Conservation (phyloP, 2,329 filamentous ascomycete species). For the Colletotrichum coccodes region DNA sequence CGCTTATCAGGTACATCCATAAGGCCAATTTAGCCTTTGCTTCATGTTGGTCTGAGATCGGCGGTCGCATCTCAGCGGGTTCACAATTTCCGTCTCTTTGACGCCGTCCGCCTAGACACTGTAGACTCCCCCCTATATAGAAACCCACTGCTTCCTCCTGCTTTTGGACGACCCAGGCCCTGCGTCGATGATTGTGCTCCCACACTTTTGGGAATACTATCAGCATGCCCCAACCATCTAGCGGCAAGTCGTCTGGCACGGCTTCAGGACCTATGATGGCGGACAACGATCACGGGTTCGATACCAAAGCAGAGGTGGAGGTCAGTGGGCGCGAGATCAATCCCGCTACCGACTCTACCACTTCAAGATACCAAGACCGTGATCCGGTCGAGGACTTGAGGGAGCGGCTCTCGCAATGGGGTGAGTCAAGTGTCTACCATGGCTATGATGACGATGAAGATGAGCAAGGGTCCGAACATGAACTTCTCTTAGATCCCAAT, state of each 20-base stretch:
- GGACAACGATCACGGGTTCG: slow-evolving; percentile 40
- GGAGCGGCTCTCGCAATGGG: slow-evolving; percentile 52
- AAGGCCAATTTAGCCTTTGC: slow-evolving; percentile 28
- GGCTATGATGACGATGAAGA: slow-evolving; percentile 52
- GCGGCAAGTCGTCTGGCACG: slow-evolving; percentile 46
- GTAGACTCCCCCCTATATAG: slow-evolving; percentile 35
- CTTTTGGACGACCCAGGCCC: slow-evolving; percentile 4
- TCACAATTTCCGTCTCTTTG: slow-evolving; percentile 11
- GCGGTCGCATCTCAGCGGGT: slow-evolving; percentile 25
- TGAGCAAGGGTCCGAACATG: slow-evolving; percentile 62
- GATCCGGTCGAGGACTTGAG: slow-evolving; percentile 45
- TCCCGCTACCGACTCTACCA: slow-evolving; percentile 33
- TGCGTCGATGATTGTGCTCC: slow-evolving; percentile 25
- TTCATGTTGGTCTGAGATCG: slow-evolving; percentile 36
- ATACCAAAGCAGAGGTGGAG: slow-evolving; percentile 40
- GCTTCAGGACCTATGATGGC: slow-evolving; percentile 33
- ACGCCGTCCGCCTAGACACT: slow-evolving; percentile 20
- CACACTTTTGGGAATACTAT: slow-evolving; percentile 32
- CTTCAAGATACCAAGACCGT: slow-evolving; percentile 30
- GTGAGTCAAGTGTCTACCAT: slow-evolving; percentile 48
- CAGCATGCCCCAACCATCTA: slow-evolving; percentile 44
- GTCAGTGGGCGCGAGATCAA: slow-evolving; percentile 42
- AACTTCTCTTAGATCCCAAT: slow-evolving; percentile 66
- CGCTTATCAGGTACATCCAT: slow-evolving; percentile 18
- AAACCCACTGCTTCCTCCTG: slow-evolving; percentile 30